These are phyloP conservation scores for Coemansia sp. DNA, from an alignment of 371 early-diverging fungal species.

Conservation along the genomic window DNA sequence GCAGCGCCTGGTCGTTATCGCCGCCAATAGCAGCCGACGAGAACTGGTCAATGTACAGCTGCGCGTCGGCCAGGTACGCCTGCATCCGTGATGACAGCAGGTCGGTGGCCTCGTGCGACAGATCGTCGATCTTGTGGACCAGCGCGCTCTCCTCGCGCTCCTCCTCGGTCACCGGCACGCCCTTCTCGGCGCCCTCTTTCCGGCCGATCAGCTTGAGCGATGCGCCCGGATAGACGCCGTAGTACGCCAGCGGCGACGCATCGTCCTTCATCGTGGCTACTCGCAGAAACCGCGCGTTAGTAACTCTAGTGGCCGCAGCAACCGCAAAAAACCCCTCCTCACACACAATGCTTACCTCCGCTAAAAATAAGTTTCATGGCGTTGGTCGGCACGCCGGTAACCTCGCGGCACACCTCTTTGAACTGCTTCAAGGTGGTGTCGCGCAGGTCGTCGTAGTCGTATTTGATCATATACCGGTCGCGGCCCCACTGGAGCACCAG, in stretches of 20 bases:
- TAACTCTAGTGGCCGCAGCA: not conserved
- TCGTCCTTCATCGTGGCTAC: conserved; percentile 52
- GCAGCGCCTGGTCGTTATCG: conserved; percentile 19
- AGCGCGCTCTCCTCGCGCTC: conserved; percentile 45
- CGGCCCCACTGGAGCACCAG: conserved; percentile 50
- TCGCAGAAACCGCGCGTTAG: not conserved
- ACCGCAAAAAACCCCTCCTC: not conserved
- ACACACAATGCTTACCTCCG: conserved; percentile 32
- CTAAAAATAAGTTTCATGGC: conserved; percentile 49
- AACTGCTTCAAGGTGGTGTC: conserved; percentile 49
- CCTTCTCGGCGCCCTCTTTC: conserved; percentile 40
- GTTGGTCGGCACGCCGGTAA: conserved; percentile 45
- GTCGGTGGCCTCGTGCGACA: conserved; percentile 40
- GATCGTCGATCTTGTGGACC: conserved; percentile 47
- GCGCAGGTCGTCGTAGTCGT: conserved; percentile 41
- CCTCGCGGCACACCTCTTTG: conserved; percentile 51
- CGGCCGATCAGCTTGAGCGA: conserved; percentile 45
- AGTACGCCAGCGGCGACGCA: conserved; percentile 39
- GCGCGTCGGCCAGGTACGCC: conserved; percentile 45
- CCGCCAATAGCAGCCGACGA: conserved; percentile 29
- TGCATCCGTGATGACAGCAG: conserved; percentile 47
- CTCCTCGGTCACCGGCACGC: conserved; percentile 30
- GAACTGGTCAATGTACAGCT: conserved; percentile 47
- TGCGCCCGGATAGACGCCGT: conserved; percentile 44
- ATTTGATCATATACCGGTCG: conserved; percentile 46